Base-by-base conservation (phyloP, 2,329 filamentous ascomycete species). In the Xenosphaeropsis pyriputrescens region DNA sequence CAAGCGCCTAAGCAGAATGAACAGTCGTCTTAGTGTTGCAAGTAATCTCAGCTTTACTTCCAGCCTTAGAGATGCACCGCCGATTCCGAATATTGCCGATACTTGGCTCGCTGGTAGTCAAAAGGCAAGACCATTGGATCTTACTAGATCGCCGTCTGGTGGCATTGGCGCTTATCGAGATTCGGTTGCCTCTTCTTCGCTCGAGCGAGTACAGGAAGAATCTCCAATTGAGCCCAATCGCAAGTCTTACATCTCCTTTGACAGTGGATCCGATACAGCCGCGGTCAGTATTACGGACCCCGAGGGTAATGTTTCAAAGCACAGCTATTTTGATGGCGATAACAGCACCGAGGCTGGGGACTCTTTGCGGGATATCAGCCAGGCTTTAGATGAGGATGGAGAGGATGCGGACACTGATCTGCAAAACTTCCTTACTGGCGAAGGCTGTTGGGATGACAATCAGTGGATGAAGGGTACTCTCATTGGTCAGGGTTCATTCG, bases 381-480 rank as follows among this genome's bases (percentile, higher is more conserved):
- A 91, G 52, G 83, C 88, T 26, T 72, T 95, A 30, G 82, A 81
- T 13, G 83, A 93, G 48, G 89, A 96, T 51, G 88, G 86, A 26
- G 89, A 95, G 55, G 91, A 93, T 50, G 76, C 77, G 6, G 89
- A 96, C 50, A 84, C 88, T 52, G 88, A 91, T 50, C 68, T 96
- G 16, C 76, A 81, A 49, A 88, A 88, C 53, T 95, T 95, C 67
- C 68, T 96, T 31, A 78, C 85, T 26, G 85, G 85, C 45, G 85
- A 95, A 54, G 93, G 85, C 7, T 26, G 22, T 11, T 96, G 91
- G 77, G 88, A 93, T 46, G 88, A 94, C 45, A 83, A 89, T 63
- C 93, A 94, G 59, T 98, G 93, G 84, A 96, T 98, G 86, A 95
- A 96, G 65, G 91, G 91, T 53, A 88, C 89, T 22, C 68, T 96